phyloP scores from a whole-genome alignment of 768 basidiomycete species.

The Tulasnella sp. region DNA sequence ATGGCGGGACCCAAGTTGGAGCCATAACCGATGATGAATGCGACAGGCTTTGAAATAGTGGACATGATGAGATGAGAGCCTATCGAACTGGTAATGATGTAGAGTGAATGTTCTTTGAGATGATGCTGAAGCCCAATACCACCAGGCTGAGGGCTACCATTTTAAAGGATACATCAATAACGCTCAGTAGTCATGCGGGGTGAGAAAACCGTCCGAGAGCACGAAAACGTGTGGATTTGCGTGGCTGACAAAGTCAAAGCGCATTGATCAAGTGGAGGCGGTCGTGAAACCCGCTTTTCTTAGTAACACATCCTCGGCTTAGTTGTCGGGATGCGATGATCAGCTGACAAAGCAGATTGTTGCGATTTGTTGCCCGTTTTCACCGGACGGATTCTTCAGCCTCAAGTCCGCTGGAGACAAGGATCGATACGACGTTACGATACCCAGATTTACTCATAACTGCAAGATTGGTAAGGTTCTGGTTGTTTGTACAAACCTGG shows the following conservation, averaged over 20 bases:
- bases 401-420: background rate
- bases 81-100: background rate
- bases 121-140: background rate
- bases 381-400: background rate
- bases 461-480: background rate
- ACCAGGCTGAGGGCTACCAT: background rate
- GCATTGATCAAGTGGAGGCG: background rate
- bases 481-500: too few relatives aligned
- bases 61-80: background rate
- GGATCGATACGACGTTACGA: background rate
- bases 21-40: slow-evolving; percentile 16
- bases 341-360: background rate
- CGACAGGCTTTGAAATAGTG: background rate
- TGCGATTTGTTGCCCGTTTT: background rate
- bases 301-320: background rate
- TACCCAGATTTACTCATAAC: background rate
- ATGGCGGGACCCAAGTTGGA: background rate
- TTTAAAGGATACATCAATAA: background rate
- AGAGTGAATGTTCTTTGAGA: background rate
- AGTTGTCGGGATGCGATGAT: background rate
- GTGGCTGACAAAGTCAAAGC: background rate
- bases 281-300: background rate
- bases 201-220: background rate
- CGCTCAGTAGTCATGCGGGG: background rate
- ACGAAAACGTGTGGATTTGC: background rate